Base-by-base conservation (phyloP, 352 stramenopile species). In the Phytophthora chlamydospora region DNA sequence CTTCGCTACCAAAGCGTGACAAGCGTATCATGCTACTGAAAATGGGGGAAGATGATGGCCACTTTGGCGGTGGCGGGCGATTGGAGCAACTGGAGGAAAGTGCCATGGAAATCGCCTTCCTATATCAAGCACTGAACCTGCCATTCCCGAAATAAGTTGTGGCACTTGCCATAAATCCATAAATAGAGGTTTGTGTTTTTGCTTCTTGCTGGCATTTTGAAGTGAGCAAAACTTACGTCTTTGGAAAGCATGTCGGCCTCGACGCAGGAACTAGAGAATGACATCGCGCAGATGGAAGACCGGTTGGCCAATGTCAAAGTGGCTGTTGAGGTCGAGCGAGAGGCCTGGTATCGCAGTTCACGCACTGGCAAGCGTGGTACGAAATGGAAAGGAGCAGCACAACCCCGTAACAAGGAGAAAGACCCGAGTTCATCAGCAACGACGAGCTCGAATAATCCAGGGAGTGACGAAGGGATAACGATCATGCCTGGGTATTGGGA, bases 71-170 rank as follows among this genome's bases (percentile, higher is more conserved):
- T 31, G 80, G 83, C 7, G 87, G 87, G 13, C 78, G 80, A 7
- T 58, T 94, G 13, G 87, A 94, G 46, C 85, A 94, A 58, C 63
- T 94, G 10, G 74, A 94, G 38, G 83, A 90, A 41, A 83, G 73
- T 44, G 85, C 85, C 7, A 89, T 90, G 75, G 85, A 96, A 63
- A 85, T 90, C 42, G 81, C 85, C n/a, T 96, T 96, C 59, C 55
- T 96, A 29, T 91, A 92, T 62, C 76, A 82, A 50, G 80, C 84
- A 3, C 46, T 96, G 14, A 49, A 63, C 9, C 69, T 96, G 6
- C 76, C 68, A 13, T 83, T 82, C 43, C 27, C 70, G 34, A 66
- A 64, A 59, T 68, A 68, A 46, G 34, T 56, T 44, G 45, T 19
- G 7, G 17, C 29, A 33, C 39, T 7, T 45, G 27, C 8, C n/a